Percentiles rank a stretch among this genome's conserved stretches.
Evolutionary conservation across 306 rosid species (phyloP).

Genomic region (Canavalia gladiata): DNA sequence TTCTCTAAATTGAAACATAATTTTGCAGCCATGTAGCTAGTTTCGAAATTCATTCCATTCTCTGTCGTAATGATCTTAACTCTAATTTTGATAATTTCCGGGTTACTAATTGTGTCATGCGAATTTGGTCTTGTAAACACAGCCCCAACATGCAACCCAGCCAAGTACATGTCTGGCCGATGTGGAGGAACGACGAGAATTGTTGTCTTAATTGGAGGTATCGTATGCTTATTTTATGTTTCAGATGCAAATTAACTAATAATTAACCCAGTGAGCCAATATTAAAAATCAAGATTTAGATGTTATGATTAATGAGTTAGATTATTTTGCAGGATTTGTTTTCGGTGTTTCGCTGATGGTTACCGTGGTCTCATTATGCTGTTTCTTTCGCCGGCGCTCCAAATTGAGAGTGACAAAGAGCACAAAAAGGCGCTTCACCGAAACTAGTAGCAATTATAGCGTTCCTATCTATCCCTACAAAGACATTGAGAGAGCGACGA

Average conservation of each 20-base stretch:
- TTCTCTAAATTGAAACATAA: not conserved
- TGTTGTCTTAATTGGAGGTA: conserved; percentile 82
- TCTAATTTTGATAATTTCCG: not conserved
- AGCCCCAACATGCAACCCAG: conserved; percentile 67
- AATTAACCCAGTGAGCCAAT: too few relatives aligned
- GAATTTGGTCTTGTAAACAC: conserved; percentile 51
- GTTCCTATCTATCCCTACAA: conserved; percentile 78
- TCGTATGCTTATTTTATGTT: conserved; percentile 6
- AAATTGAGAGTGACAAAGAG: conserved; percentile 64
- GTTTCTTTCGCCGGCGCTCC: conserved; percentile 67
- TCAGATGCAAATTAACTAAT: not conserved
- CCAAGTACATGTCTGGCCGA: conserved; percentile 67
- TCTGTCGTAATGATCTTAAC: not conserved
- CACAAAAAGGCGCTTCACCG: conserved; percentile 78
- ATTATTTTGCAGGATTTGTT: conserved; percentile 58
- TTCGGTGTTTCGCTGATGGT: conserved; percentile 64
- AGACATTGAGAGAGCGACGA: conserved; percentile 88
- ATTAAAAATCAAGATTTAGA: too few relatives aligned
- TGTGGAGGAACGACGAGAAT: conserved; percentile 77
- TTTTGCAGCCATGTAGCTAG: not conserved
- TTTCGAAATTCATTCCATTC: not conserved
- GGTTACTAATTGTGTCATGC: conserved; percentile 30
- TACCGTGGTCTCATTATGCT: conserved; percentile 61
- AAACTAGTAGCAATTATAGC: conserved; percentile 77
- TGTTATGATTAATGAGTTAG: not conserved